Percentiles rank a stretch among this genome's conserved stretches.
phyloP scores from a whole-genome alignment of 2,329 filamentous ascomycete genomes.

The Bipolaris gigantea region DNA sequence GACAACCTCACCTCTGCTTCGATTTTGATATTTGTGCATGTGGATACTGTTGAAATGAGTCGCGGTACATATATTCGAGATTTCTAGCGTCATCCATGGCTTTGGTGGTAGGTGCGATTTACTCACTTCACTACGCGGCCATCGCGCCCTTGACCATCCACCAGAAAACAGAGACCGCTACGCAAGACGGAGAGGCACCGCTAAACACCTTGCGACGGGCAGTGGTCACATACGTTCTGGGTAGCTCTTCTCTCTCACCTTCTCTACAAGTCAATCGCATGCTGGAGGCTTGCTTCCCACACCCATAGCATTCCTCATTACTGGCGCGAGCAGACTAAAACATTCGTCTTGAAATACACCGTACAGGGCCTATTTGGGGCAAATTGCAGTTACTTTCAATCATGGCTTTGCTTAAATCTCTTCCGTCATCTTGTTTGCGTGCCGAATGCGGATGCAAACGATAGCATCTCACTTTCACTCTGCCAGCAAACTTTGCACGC shows the following conservation, averaged over 20 bases:
- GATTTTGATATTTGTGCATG: background rate
- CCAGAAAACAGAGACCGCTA: background rate
- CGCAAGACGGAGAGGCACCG: background rate
- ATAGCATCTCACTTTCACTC: conserved; percentile 4
- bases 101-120: background rate
- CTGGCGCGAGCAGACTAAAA: background rate
- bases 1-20: conserved; percentile 9
- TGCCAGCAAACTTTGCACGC: background rate
- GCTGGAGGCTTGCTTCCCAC: background rate
- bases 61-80: too few species aligned
- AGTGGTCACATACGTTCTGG: background rate
- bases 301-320: background rate
- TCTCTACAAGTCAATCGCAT: too few species aligned
- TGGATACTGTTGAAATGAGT: background rate
- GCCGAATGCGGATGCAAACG: background rate
- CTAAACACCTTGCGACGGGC: background rate
- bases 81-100: background rate
- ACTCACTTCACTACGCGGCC: background rate
- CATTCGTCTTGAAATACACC: background rate
- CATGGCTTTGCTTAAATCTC: background rate
- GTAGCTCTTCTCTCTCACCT: background rate
- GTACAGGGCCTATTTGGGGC: background rate
- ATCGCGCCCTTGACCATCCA: background rate
- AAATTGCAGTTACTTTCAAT: too few species aligned
- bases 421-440: background rate